Base-by-base conservation (phyloP, 176 grass and related monocot genomes). In the Pontederia crassipes region DNA sequence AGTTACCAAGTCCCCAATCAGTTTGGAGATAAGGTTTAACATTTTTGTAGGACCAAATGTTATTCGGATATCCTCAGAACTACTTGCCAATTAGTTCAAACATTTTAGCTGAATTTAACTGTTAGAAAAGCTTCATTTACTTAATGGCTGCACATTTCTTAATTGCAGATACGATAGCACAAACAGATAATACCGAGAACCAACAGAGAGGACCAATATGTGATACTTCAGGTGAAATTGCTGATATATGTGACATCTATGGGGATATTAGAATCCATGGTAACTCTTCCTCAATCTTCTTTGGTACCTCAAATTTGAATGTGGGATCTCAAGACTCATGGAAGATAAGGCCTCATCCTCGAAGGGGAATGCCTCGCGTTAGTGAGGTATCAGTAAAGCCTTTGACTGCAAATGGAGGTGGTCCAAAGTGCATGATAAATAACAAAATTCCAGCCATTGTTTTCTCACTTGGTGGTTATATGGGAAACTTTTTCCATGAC, bases 401-500 rank as follows among this genome's bases (percentile, higher is more conserved):
- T 26, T 51, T 35, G 29, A 2, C 70, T 3, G 6, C 52, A 17
- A 8, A 65, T 28, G 64, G 74, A 46, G 16, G 11, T 13, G 40
- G 45, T 59, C 76, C 70, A 8, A 40, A 29, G 24, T 95, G 89
- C 59, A 72, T 59, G 15, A 61, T 69, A 15, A 80, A 27, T 15
- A 71, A 82, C 73, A 57, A 69, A 2, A 54, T 70, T 24, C 82
- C 82, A 0, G 85, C 85, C 15, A 76, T 95, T 51, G 51, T 89
- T 60, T 95, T 95, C 68, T 88, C 85, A 0, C 70, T n/a, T 5
- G 89, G 89, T 50, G 85, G 77, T 35, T 95, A 89, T 24, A 73
- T 69, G 3, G 79, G 89, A 13, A 95, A 95, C 75, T 83, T 89
- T 78, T 95, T 89, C 80, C 89, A 89, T 48, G 89, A 86, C 67